Evolutionary conservation across 371 early-diverging fungal genomes (phyloP).

Genomic region (Polyrhizophydium stewartii): DNA sequence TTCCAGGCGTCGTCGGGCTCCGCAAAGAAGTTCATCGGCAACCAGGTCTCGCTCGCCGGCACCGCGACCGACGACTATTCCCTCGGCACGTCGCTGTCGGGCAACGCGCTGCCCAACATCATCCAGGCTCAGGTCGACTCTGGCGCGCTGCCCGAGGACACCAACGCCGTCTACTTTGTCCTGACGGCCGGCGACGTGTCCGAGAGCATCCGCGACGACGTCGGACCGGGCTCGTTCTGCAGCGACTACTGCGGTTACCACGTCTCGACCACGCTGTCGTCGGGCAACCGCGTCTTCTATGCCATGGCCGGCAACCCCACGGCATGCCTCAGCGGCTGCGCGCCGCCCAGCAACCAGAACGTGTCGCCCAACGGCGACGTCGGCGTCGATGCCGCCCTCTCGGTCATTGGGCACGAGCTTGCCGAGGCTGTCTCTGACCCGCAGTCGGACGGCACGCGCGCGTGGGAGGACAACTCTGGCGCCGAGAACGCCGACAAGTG

Average conservation of each 20-base stretch:
- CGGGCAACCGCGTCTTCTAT: neutral
- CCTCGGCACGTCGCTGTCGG: constrained; percentile 36
- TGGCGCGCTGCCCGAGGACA: constrained; percentile 45
- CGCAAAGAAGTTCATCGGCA: constrained; percentile 23
- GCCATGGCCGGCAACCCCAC: neutral
- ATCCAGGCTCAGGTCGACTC: constrained; percentile 40
- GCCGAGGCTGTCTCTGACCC: constrained; percentile 51
- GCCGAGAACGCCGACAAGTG: constrained; percentile 50
- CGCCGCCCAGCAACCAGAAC: neutral
- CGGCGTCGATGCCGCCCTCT: constrained; percentile 46
- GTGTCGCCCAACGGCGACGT: constrained; percentile 44
- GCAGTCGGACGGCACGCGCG: constrained; percentile 20
- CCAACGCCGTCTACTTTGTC: constrained; percentile 46
- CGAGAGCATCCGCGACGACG: constrained; percentile 33
- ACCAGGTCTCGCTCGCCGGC: constrained; percentile 45
- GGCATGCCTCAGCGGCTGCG: constrained; percentile 5
- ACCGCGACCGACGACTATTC: constrained; percentile 42
- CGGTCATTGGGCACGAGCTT: constrained; percentile 51
- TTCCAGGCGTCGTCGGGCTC: neutral
- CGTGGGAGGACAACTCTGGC: constrained; percentile 32
- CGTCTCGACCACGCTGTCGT: neutral
- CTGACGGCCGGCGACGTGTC: constrained; percentile 37
- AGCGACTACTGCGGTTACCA: constrained; percentile 45
- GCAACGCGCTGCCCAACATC: constrained; percentile 30
- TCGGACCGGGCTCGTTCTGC: constrained; percentile 25